A percentile compares a stretch with the other conserved stretches of the same genome.
phyloP scores from a whole-genome alignment of 2,329 filamentous ascomycete species.

The Didymella sp. region DNA sequence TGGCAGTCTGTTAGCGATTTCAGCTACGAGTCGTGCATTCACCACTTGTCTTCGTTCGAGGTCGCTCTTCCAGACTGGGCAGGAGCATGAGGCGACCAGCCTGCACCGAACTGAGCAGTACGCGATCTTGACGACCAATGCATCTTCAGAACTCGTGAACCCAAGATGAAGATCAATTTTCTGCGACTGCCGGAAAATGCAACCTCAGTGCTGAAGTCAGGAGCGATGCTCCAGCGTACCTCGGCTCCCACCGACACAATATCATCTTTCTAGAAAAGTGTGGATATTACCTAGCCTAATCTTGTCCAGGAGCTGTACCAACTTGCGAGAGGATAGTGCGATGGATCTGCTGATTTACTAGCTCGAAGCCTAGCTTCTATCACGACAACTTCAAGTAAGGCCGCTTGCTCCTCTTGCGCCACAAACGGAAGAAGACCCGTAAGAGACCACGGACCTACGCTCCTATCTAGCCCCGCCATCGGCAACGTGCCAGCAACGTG shows the following conservation, averaged over 20 bases:
- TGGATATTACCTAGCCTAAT: neutral
- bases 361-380: neutral
- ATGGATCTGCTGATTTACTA: slow-evolving; percentile 2
- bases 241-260: neutral
- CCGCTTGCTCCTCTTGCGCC: neutral
- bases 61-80: neutral
- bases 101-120: neutral
- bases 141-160: neutral
- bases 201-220: neutral
- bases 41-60: neutral
- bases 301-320: neutral
- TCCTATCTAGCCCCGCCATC: slow-evolving; percentile 1
- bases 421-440: neutral
- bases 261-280: neutral
- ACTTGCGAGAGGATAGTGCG: neutral
- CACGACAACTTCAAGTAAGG: slow-evolving; percentile 1
- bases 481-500: slow-evolving; percentile 2
- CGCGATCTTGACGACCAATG: neutral
- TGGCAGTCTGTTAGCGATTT: neutral
- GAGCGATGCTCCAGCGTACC: neutral
- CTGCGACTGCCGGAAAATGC: neutral
- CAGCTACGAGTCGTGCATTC: neutral
- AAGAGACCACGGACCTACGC: neutral
- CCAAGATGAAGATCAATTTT: neutral
- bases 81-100: neutral